These are phyloP conservation scores for Durio zibethinus DNA, from an alignment of 345 rosid species.

Conservation along the genomic window DNA sequence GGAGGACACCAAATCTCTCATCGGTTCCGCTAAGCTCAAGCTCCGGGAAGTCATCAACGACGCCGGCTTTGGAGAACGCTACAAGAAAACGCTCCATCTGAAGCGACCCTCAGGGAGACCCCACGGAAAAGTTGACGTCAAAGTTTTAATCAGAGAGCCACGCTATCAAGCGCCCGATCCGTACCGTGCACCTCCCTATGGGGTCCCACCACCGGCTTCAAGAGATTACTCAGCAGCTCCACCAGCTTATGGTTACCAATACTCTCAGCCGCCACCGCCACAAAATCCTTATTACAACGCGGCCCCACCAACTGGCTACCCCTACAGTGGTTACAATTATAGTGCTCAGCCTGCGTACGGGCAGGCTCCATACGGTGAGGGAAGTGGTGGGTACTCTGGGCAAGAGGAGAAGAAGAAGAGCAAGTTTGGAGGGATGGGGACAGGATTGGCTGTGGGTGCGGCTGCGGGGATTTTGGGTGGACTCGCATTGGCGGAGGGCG, in stretches of 20 bases:
- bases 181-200: conserved; percentile 39
- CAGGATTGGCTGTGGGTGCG: conserved; percentile 84
- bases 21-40: conserved; percentile 66
- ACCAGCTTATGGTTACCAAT: conserved; percentile 26
- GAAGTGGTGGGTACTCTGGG: conserved; percentile 20
- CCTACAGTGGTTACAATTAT: conserved; percentile 26
- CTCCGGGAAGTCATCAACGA: conserved; percentile 61
- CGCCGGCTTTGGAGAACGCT: conserved; percentile 44
- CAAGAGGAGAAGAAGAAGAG: conserved; percentile 48
- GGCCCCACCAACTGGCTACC: conserved; percentile 36
- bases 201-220: conserved; percentile 32
- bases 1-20: conserved; percentile 67
- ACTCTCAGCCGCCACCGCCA: conserved; percentile 29
- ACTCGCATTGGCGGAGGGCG: conserved; percentile 65
- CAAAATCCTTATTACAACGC: conserved; percentile 26
- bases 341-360: conserved; percentile 18
- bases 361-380: conserved; percentile 9
- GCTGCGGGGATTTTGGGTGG: conserved; percentile 78
- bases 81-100: conserved; percentile 40
- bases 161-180: conserved; percentile 27
- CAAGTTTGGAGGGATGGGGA: conserved; percentile 78
- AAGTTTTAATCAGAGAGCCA: conserved; percentile 40
- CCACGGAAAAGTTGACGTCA: conserved; percentile 71
- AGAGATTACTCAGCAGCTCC: conserved; percentile 32
- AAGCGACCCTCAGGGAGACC: conserved; percentile 93